Base-by-base conservation (phyloP, 2,329 filamentous ascomycete genomes). In the Colletotrichum sp. region DNA sequence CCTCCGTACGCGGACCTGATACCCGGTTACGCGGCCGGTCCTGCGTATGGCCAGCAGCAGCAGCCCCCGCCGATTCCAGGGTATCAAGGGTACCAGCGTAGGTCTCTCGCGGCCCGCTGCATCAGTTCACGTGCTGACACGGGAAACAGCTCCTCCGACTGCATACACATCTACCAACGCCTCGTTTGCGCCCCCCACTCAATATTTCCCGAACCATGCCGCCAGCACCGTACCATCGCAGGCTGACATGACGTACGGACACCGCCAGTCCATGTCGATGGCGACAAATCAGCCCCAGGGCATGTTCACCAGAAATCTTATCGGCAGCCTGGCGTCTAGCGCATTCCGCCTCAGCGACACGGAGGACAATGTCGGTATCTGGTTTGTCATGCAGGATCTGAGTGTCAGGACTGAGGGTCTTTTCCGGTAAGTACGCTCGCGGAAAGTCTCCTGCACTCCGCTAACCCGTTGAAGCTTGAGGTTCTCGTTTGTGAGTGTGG, bases 381-480 rank as follows among this genome's bases (percentile, higher is more conserved):
- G 96, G 96, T 99, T 99, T 81, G 95, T 99, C 61, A 88, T 99
- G 69, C 96, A 98, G 83, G 97, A 99, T 85, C 88, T 99, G 59
- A 98, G 96, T 80, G 96, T 99, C 36, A 92, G 97, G 61, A 98
- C 96, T 0, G 97, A 99, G 84, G 97, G 97, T 13, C 91, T 89
- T 75, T 99, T 99, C 84, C 91, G 96, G 95, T 98, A 89, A 81
- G 84, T 28, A n/a, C 18, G 13, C 43, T n/a, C 7, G 24, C n/a
- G 10, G 18, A 48, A 43, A 21, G 14, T 36, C 36, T 73, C 43
- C 10, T 52, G 10, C 43, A 21, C 6, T 24, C 18, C 13, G 36
- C 55, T 77, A 43, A 59, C 7, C 39, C 7, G 55, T 39, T 16
- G 12, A 77, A 93, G 92, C 48, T 86, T 93, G 63, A 88, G 90